Evolutionary conservation across 495 filamentous ascomycete genomes (phyloP), one percentile per base, ranked within the genome.

Genomic region (Penicillium mononematosum): DNA sequence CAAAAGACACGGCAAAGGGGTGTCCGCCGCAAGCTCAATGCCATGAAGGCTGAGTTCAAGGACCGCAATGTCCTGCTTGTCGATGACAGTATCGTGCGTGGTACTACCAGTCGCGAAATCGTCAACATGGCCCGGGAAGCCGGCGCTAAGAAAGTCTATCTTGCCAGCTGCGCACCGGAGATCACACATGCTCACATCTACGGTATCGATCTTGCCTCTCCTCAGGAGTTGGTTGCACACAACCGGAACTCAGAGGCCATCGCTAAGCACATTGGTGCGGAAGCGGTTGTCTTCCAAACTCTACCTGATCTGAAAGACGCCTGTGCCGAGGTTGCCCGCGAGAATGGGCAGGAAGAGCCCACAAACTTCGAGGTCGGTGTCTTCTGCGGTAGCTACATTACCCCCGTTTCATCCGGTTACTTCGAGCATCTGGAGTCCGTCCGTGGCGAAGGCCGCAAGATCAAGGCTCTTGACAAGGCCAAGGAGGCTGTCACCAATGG

Each of bases 121-220:
- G 91, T 98, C 38, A 85, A 69, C 59, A 96, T 98, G 94, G 94
- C 92, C 10, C 81, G 88, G 43, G 93, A 97, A 70, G 91, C 90
- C 42, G 91, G 90, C 47, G 93, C 95, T 6, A 86, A 85, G 64
- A 92, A 92, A 73, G 91, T 98, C 47, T 91, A 89, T 68, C 91
- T 98, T 70, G 90, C 90, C 22, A 89, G 85, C 59, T 95, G 92
- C 70, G 85, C 91, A 31, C 94, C 94, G 0, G 89, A 88, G 12
- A 90, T 97, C 70, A 91, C 86, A 49, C 82, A 89, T 66, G 84
- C 83, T 20, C 85, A 86, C 62, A 87, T 88, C 55, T 95, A 96
- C 69, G 93, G 93, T 62, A 96, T 96, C 59, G 93, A 96, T 63
- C 82, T 96, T 19, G 91, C 92, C 0, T 89, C 87, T 14, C 86